Percentiles rank a stretch among this genome's conserved stretches.
phyloP scores from a whole-genome alignment of 768 basidiomycete species.

The Boletus coccyginus region DNA sequence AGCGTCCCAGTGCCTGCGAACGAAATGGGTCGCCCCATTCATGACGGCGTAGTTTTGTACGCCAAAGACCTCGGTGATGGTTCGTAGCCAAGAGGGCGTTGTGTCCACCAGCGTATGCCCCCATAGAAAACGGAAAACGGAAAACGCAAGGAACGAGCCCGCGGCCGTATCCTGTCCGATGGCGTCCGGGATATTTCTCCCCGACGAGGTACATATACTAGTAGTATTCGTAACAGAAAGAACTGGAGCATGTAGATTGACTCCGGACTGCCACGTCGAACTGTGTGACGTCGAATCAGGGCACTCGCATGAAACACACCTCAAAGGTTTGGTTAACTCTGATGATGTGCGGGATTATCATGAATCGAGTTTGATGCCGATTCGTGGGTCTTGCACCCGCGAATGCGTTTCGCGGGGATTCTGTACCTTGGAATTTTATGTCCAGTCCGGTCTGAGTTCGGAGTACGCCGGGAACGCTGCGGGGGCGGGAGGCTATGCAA shows the following conservation, averaged over 20 bases:
- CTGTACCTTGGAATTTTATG: not conserved
- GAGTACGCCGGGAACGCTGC: too few species aligned
- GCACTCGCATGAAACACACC: not conserved
- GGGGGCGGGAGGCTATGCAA: too few species aligned
- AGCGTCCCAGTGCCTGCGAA: not conserved
- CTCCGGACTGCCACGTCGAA: not conserved
- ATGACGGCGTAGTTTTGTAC: not conserved
- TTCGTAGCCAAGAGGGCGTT: slow-evolving; percentile 1
- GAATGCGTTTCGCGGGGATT: not conserved
- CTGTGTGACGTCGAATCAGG: not conserved
- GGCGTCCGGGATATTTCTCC: not conserved
- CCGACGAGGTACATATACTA: not conserved
- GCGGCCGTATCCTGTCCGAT: not conserved
- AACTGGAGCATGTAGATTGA: not conserved
- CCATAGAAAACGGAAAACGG: not conserved
- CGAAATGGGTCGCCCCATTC: not conserved
- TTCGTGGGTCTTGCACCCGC: not conserved
- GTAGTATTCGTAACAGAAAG: not conserved
- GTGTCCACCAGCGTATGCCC: not conserved
- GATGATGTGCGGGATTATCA: not conserved
- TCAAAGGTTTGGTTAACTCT: not conserved
- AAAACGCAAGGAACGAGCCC: not conserved
- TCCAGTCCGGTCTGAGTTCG: not conserved
- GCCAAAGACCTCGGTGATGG: not conserved
- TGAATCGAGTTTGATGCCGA: not conserved